These are phyloP conservation scores for Sungouiella thailandica DNA, from an alignment of 805 yeast species.

Conservation along the genomic window DNA sequence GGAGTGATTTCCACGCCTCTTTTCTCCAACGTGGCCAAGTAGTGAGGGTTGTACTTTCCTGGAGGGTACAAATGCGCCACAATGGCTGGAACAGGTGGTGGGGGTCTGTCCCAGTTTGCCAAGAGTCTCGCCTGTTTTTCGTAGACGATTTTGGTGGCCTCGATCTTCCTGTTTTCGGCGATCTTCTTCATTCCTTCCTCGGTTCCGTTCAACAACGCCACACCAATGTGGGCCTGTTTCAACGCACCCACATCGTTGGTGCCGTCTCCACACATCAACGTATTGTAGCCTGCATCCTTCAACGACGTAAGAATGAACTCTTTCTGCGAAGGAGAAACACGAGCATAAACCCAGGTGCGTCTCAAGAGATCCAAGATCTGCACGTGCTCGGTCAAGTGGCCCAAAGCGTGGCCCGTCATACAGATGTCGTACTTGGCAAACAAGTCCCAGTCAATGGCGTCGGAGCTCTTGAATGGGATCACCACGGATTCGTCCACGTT, in stretches of 20 bases:
- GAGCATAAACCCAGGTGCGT: conserved; percentile 95
- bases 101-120: conserved; percentile 75
- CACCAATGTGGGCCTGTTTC: conserved; percentile 97
- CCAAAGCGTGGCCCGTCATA: conserved; percentile 87
- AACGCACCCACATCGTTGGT: conserved; percentile 99
- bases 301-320: conserved; percentile 81
- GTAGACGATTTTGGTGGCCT: conserved; percentile 61
- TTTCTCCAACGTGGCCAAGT: conserved; percentile 77
- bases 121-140: conserved; percentile 79
- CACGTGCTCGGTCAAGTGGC: conserved; percentile 56
- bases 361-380: conserved; percentile 72
- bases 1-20: conserved; percentile 77
- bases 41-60: conserved; percentile 86
- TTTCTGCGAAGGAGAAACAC: conserved; percentile 95
- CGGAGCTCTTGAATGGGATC: conserved; percentile 60
- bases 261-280: conserved; percentile 99
- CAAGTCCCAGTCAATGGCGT: conserved; percentile 49
- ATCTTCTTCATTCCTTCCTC: conserved; percentile 88
- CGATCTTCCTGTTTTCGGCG: conserved; percentile 71
- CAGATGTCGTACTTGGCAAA: conserved; percentile 78
- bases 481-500: conserved; percentile 71
- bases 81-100: conserved; percentile 76
- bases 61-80: conserved; percentile 97
- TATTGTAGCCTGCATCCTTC: conserved; percentile 84
- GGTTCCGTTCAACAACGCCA: conserved; percentile 96